Percentiles rank a stretch among this genome's conserved stretches.
These are phyloP conservation scores for Gossypium stocksii DNA, from an alignment of 345 rosid species.

Conservation along the genomic window DNA sequence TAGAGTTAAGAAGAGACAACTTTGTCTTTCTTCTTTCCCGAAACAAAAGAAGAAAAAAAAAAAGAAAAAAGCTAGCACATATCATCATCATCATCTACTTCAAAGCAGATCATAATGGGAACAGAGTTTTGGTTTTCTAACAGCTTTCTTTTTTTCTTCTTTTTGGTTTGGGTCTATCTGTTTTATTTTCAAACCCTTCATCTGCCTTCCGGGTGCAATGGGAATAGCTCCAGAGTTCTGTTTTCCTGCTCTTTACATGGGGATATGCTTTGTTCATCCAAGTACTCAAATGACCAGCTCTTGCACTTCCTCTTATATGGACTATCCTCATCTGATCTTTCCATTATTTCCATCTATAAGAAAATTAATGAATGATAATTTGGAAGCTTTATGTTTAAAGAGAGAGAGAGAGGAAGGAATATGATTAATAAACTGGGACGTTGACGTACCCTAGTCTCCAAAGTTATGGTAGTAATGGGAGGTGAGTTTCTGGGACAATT, in stretches of 20 bases:
- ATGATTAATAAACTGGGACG: neutral
- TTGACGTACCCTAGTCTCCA: conserved; percentile 50
- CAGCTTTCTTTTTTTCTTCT: neutral
- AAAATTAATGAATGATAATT: neutral
- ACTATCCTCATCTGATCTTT: conserved; percentile 36
- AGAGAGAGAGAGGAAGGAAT: neutral
- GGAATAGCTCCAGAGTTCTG: conserved; percentile 92
- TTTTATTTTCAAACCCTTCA: conserved; percentile 20
- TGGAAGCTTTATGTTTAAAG: neutral
- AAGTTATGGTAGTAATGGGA: conserved; percentile 32
- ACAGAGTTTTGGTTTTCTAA: conserved; percentile 11
- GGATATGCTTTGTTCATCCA: conserved; percentile 45
- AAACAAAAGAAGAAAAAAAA: conserved; percentile 23
- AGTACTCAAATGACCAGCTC: conserved; percentile 73
- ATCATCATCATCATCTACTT: neutral
- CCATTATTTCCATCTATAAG: conserved; percentile 32
- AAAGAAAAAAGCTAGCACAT: conserved; percentile 3
- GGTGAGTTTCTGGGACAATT: conserved; percentile 43
- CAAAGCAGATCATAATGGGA: conserved; percentile 15
- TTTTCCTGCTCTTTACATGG: conserved; percentile 42
- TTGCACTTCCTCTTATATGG: conserved; percentile 83
- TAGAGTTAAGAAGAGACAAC: conserved; percentile 23
- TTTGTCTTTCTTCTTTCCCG: conserved; percentile 36
- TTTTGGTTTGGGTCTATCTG: neutral
- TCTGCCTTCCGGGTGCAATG: conserved; percentile 90